Percentiles rank a stretch among this genome's conserved stretches.
phyloP scores from a whole-genome alignment of 495 filamentous ascomycete genomes.

The Achaetomiella virescens region DNA sequence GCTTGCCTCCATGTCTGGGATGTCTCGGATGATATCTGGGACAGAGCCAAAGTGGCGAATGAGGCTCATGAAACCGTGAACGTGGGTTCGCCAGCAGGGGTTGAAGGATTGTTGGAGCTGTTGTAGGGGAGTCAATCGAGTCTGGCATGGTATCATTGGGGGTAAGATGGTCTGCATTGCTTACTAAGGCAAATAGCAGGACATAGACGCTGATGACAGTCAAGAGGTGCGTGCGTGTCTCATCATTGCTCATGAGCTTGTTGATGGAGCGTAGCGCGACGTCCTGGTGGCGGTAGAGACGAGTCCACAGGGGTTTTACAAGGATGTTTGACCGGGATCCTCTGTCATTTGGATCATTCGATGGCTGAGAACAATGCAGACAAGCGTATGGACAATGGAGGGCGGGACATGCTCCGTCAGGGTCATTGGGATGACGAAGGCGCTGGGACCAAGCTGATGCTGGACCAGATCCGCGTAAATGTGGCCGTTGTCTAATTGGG shows the following conservation, averaged over 20 bases:
- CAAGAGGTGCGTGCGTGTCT: constrained; percentile 8
- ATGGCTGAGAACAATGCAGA: constrained; percentile 15
- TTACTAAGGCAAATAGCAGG: constrained; percentile 23
- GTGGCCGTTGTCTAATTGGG: constrained; percentile 11
- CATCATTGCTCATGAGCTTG: constrained; percentile 16
- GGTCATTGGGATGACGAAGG: constrained; percentile 4
- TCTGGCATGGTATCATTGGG: not conserved
- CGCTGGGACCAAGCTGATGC: constrained; percentile 5
- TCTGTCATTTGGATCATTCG: constrained; percentile 8
- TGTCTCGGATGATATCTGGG: not conserved
- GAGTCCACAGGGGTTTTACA: constrained; percentile 5
- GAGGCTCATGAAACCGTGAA: constrained; percentile 28
- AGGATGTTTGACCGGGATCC: not conserved
- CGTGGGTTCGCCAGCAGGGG: constrained; percentile 29
- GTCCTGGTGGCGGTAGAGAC: constrained; percentile 21
- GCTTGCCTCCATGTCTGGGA: constrained; percentile 13
- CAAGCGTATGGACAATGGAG: constrained; percentile 13
- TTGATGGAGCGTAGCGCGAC: constrained; percentile 20
- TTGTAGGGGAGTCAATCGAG: not conserved
- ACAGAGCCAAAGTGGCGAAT: constrained; percentile 25
- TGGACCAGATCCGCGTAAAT: constrained; percentile 13
- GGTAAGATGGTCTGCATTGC: not conserved
- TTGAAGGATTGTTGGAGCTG: constrained; percentile 30
- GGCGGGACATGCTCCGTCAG: not conserved
- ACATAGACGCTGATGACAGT: constrained; percentile 21